phyloP scores from a whole-genome alignment of 371 early-diverging fungal genomes.

The Mitosporidium daphniae region DNA sequence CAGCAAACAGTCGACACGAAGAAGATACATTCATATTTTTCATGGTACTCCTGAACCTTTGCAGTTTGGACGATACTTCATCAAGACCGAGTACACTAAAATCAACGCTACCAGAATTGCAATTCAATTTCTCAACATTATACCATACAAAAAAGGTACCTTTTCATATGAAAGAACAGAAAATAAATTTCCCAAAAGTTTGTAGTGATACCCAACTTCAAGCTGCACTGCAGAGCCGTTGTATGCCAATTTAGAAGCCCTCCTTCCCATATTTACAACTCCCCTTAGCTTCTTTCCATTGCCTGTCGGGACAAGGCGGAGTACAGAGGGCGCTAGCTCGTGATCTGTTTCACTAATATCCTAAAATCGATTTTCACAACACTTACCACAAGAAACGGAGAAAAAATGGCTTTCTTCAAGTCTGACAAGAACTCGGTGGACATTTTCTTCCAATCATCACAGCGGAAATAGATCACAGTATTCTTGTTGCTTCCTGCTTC shows the following conservation, averaged over 20 bases:
- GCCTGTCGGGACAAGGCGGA: constrained; percentile 1
- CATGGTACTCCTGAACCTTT: constrained; percentile 8
- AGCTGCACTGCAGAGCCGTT: no score
- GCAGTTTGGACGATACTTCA: constrained; percentile 15
- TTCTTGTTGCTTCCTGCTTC: constrained; percentile 15
- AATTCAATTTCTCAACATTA: constrained; percentile 4
- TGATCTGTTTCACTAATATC: constrained; percentile 1
- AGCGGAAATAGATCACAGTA: constrained; percentile 25
- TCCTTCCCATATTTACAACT: constrained; percentile 15
- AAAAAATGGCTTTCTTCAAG: constrained; percentile 10
- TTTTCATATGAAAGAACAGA: constrained; percentile 14
- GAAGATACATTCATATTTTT: neutral
- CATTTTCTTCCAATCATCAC: constrained; percentile 22
- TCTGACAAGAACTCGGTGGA: constrained; percentile 8
- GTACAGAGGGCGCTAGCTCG: no score
- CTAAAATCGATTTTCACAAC: neutral
- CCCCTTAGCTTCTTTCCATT: constrained; percentile 6
- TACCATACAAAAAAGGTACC: constrained; percentile 2
- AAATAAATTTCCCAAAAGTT: no score
- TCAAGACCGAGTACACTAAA: constrained; percentile 13
- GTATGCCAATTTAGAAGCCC: no score
- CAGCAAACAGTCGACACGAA: constrained; percentile 16
- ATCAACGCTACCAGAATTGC: no score
- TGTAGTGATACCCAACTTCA: no score
- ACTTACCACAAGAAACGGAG: constrained; percentile 4